Base-by-base conservation (phyloP, 2,329 filamentous ascomycete species). In the Stromatinia cepivora region DNA sequence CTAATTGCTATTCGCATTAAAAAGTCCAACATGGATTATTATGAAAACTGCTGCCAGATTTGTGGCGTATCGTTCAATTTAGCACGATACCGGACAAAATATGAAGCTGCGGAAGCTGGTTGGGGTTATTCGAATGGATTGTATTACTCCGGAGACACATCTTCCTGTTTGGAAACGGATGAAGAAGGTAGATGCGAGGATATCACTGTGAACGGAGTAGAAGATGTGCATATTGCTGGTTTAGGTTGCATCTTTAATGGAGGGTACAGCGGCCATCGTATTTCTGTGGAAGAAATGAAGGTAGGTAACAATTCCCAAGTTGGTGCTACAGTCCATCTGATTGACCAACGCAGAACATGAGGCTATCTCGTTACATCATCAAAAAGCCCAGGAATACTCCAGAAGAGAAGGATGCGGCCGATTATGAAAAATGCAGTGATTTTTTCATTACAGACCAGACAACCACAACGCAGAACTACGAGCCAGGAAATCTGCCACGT, bases 381-480 rank as follows among this genome's bases (percentile, higher is more conserved):
- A 31, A 11, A 25, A 70, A 70, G 50, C 58, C 64, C 5, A 45
- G 58, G 50, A 36, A 45, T 31, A 4, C 3, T 17, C n/a, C 59
- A 10, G 22, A 64, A 34, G 68, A 71, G 31, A 54, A 62, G 22
- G 42, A 67, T 42, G 67, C 62, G 28, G n/a, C 34, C 22, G 39
- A 69, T 5, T 63, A 67, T 66, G 70, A 68, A 34, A 50, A 67
- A 22, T 62, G 66, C 4, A 70, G 68, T 22, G 53, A 66, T 20
- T 72, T 59, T 36, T 70, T 72, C 22, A 54, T 72, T 2, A 64
- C 70, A 15, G 54, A 57, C 34, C 62, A 69, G 62, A 67, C 70
- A 17, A 67, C 48, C 11, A 46, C 15, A 3, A 39, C 53, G 5
- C 62, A 57, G 25, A n/a, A 58, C 28, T 52, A 42, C 31, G 42